These are phyloP conservation scores for Schizochytrium sp. DNA, from an alignment of 108 stramenopile species.

Conservation along the genomic window DNA sequence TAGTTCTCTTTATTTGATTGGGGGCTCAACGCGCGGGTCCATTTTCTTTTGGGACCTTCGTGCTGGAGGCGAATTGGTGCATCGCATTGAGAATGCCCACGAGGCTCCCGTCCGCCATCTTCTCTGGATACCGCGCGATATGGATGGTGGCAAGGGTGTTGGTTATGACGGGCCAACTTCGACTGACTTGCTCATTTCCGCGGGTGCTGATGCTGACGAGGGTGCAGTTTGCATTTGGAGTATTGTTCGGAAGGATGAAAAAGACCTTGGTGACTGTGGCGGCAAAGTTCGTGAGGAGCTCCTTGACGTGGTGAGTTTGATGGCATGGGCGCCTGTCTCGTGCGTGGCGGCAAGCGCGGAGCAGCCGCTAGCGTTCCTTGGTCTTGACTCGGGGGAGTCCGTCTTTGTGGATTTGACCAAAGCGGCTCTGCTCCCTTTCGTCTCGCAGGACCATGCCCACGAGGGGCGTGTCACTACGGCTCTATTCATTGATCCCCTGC, in stretches of 20 bases:
- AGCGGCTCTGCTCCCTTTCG: background rate
- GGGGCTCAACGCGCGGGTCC: background rate
- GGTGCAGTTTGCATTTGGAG: background rate
- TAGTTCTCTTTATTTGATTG: background rate
- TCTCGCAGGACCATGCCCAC: background rate
- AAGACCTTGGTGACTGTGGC: background rate
- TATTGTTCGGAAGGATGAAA: background rate
- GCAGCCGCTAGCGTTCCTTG: background rate
- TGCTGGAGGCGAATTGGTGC: background rate
- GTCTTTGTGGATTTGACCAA: background rate
- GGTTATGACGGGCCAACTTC: background rate
- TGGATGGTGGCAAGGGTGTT: background rate
- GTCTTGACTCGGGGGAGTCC: background rate
- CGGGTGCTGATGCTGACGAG: background rate
- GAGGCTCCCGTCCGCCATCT: background rate
- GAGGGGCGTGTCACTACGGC: background rate
- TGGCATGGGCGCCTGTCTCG: background rate
- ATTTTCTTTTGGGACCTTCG: slow-evolving; percentile 6
- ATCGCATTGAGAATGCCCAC: background rate
- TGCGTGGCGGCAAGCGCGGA: background rate
- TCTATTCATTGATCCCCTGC: background rate
- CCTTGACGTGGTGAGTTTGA: background rate
- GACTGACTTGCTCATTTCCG: background rate
- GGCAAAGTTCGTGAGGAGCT: background rate
- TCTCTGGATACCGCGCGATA: background rate